A percentile compares a stretch with the other conserved stretches of the same genome.
Conservation (phyloP, 345 rosid species). For the Citrus sp. region DNA sequence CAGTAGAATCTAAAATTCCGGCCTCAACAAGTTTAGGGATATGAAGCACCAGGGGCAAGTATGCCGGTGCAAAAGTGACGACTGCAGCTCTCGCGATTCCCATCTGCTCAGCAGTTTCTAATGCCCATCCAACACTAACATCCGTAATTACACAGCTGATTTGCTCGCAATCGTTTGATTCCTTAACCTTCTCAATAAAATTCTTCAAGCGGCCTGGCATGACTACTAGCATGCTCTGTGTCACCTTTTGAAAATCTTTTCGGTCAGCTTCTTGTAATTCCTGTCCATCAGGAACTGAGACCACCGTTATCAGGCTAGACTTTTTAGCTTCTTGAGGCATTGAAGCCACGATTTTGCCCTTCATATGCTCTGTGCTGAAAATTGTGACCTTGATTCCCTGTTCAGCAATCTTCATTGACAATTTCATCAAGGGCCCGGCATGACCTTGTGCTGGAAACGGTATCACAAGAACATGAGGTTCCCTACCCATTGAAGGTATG, state of each 20-base stretch:
- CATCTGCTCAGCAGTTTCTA: constrained; percentile 23
- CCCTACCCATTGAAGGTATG: constrained; percentile 4
- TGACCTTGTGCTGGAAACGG: constrained; percentile 39
- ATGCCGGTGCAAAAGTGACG: constrained; percentile 14
- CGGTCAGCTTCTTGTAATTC: background rate
- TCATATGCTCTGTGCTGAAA: constrained; percentile 20
- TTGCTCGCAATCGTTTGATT: constrained; percentile 1
- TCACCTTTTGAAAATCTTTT: background rate
- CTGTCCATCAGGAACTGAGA: constrained; percentile 24
- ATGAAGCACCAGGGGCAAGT: constrained; percentile 10
- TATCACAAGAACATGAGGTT: constrained; percentile 22
- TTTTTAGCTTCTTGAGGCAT: background rate
- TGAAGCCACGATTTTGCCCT: constrained; percentile 20
- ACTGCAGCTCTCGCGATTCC: constrained; percentile 16
- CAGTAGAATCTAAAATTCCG: constrained; percentile 16
- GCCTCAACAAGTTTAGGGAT: constrained; percentile 16
- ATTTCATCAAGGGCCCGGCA: constrained; percentile 33
- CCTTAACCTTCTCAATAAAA: constrained; percentile 25
- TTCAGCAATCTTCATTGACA: constrained; percentile 28
- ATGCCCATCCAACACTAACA: constrained; percentile 23
- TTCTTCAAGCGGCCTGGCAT: constrained; percentile 18
- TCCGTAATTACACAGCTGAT: constrained; percentile 31
- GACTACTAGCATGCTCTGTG: background rate
- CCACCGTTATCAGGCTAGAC: constrained; percentile 13
- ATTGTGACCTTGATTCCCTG: constrained; percentile 39